These are phyloP conservation scores for Moricandia arvensis DNA, from an alignment of 345 rosid genomes.

Conservation along the genomic window DNA sequence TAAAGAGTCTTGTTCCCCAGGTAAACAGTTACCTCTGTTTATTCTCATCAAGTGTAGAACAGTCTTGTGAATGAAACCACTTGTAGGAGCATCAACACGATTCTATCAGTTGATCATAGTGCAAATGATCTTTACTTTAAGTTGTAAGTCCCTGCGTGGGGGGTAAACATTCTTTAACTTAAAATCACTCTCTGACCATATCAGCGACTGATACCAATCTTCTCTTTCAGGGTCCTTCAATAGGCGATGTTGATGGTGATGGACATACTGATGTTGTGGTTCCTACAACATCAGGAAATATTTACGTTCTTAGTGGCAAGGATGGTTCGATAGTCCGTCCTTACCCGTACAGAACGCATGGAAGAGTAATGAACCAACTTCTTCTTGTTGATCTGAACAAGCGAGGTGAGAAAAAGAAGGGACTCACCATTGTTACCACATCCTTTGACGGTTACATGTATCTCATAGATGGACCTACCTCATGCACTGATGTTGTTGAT, in stretches of 20 bases:
- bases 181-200: not conserved
- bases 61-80: not conserved
- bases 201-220: constrained; percentile 19
- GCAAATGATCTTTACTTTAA: constrained; percentile 7
- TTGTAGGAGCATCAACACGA: constrained; percentile 7
- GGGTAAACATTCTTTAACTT: not conserved
- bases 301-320: constrained; percentile 88
- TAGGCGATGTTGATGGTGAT: constrained; percentile 97
- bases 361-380: constrained; percentile 97
- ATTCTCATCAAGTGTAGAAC: not conserved
- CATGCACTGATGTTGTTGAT: constrained; percentile 96
- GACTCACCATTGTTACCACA: constrained; percentile 87
- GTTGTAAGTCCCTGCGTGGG: not conserved
- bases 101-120: not conserved
- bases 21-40: constrained; percentile 37
- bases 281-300: constrained; percentile 89
- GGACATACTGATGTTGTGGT: constrained; percentile 92
- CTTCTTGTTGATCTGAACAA: constrained; percentile 90
- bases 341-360: constrained; percentile 96
- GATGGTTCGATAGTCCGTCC: constrained; percentile 88
- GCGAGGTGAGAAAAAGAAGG: constrained; percentile 74
- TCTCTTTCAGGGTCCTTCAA: constrained; percentile 72
- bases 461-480: constrained; percentile 96
- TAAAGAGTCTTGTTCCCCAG: constrained; percentile 95
- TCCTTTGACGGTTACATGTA: constrained; percentile 97